Evolutionary conservation across 75 land plant species (phyloP), one percentile per base, ranked within the genome.

Genomic region (Isoetes taiwanensis): DNA sequence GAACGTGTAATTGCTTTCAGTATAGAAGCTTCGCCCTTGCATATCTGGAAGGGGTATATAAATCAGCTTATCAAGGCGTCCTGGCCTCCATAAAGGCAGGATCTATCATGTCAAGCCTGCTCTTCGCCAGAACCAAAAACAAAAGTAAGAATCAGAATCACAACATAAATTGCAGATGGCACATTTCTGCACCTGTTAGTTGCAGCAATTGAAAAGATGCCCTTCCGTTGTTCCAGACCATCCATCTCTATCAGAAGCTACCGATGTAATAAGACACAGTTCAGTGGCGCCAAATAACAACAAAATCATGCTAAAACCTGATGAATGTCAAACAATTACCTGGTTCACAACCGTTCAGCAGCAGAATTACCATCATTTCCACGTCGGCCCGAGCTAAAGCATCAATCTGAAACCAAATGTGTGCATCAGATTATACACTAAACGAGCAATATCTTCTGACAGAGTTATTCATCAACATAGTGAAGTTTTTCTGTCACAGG

Each of bases 211-310:
- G 88, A 70, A 69, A 70, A 93, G 31, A 93, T 81, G 48, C 84
- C 89, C 29, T 61, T 66, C 23, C 96, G 73, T 34, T 72, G 56
- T 43, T 84, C 96, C 54, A 85, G 74, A 37, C 98, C 98, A 79
- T 87, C 90, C 69, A 93, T 79, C 74, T 93, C 98, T 52, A 82
- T 75, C 48, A 93, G 76, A 37, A 93, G 67, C 98, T 93, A 76
- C 52, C 48, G 9, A 1, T 10, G 59, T 30, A 54, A 40, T 43
- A 17, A 43, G 3, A 43, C 14, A 43, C 14, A 3, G 50, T 16
- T 5, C n/a, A n/a, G n/a, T n/a, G n/a, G n/a, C n/a, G n/a, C n/a
- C n/a, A n/a, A n/a, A n/a, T n/a, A n/a, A n/a, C n/a, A n/a, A n/a
- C n/a, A n/a, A n/a, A n/a, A n/a, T n/a, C n/a, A n/a, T n/a, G n/a